Conservation (phyloP, 1,284 basidiomycete genomes). For the Ustilago trichophora region DNA sequence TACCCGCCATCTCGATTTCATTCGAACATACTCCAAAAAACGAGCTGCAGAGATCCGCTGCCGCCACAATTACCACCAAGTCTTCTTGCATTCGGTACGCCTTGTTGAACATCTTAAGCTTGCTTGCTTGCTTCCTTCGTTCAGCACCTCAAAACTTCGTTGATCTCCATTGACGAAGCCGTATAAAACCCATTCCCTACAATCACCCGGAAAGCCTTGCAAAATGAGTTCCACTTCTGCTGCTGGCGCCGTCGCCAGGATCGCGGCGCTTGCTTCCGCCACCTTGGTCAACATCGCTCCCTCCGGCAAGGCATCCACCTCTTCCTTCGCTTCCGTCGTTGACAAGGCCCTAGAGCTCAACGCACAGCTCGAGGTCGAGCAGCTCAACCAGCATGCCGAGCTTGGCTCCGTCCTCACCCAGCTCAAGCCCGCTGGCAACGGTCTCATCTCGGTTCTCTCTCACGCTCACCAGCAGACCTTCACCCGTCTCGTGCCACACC, state of each 20-base stretch:
- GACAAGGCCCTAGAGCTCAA: conserved; percentile 31
- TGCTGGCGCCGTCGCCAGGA: conserved; percentile 46
- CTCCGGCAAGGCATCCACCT: conserved; percentile 29
- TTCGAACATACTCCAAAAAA: background rate
- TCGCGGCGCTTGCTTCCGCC: conserved; percentile 43
- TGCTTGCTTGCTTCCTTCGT: background rate
- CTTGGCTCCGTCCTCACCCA: conserved; percentile 43
- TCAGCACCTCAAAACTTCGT: too few species aligned
- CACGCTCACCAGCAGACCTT: conserved; percentile 50
- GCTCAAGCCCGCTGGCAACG: conserved; percentile 44
- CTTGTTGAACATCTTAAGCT: background rate
- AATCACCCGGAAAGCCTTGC: background rate
- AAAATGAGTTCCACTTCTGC: conserved; percentile 45
- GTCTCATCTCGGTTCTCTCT: conserved; percentile 51
- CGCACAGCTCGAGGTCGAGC: conserved; percentile 43
- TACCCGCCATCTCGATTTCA: background rate
- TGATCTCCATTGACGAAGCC: too few species aligned
- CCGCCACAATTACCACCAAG: background rate
- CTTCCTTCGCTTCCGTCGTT: conserved; percentile 34
- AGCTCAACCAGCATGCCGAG: conserved; percentile 47
- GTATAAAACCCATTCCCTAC: too few species aligned
- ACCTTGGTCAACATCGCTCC: conserved; percentile 43
- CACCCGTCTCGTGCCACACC: conserved; percentile 59
- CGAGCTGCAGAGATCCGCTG: conserved; percentile 7
- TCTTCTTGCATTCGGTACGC: background rate